Base-by-base conservation (phyloP, 768 basidiomycete genomes). In the Leccinellum albellum region DNA sequence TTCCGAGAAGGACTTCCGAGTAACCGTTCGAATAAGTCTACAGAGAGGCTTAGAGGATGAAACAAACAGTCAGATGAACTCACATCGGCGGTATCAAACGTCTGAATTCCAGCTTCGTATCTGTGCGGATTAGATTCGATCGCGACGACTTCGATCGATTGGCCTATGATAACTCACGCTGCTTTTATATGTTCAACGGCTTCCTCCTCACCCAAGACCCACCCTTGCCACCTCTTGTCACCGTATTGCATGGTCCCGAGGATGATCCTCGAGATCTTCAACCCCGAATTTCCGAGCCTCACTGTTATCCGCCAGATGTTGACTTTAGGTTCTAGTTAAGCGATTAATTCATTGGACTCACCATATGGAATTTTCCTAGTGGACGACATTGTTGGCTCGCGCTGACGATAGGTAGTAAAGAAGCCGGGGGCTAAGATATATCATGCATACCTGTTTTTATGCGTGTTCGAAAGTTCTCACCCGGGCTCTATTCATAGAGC, bases 1-100 rank as follows among this genome's bases (percentile, higher is more conserved):
- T 85, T 12, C 89, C 89, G 20, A 89, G 75, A 51, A 89, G 78
- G 46, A 80, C 64, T 66, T 91, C 90, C 0, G 84, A 86, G 6
- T 74, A 69, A 2, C 87, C 87, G 59, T 87, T 83, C 1, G 83
- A 86, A 64, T 89, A 89, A 0, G 79, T 75, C 84, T 86, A 55
- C 35, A 45, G 23, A 48, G 23, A 0, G 10, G 23, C 17, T 63
- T 31, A 56, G 50, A 33, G 12, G 13, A 21, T 44, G 31, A n/a
- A 24, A 53, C 21, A 54, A 15, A 33, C 37, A 28, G 26, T 2
- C 8, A 50, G 31, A 48, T n/a, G 50, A 32, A 71, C 46, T 46
- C 51, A 71, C 72, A 51, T 73, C 63, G 8, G 72, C 74, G 1
- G 70, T 71, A 48, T 74, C 70, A n/a, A 72, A 74, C 2, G 71